Base-by-base conservation (phyloP, 139 green algal genomes). In the Chlamydomonas schloesseri region DNA sequence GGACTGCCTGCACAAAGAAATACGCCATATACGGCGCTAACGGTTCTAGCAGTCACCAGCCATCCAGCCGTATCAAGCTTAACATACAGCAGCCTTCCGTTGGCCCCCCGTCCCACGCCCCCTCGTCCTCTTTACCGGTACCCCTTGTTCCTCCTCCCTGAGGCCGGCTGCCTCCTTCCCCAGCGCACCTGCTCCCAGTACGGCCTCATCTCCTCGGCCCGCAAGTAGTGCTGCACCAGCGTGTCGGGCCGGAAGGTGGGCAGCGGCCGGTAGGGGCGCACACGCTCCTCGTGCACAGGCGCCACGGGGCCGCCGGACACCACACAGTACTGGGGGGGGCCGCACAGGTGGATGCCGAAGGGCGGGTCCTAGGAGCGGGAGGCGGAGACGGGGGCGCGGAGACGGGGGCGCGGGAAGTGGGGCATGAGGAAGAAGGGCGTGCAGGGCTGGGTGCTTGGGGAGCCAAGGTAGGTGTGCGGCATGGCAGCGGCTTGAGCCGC, bases 341-440 rank as follows among this genome's bases (percentile, higher is more conserved):
- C 93, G 71, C 90, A 94, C 53, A 95, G 87, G 75, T 95, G 91
- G 71, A 95, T 94, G 71, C 93, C 93, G 89, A 95, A 95, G 1
- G 93, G 93, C 31, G 93, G 91, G 68, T 95, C 93, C 88, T 93
- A 83, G 71, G 71, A 14, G 31, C 29, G 53, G 58, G 4, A 3
- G 8, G 24, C 60, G 62, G 37, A 28, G 26, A 28, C 46, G 29
- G 17, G 33, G 55, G 37, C 36, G 17, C 6, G 26, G 33, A 34
- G 57, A 17, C 31, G 21, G 58, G 42, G 23, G 23, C 9, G 11
- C 29, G 65, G n/a, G 31, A 18, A 29, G 57, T 21, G 14, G 17
- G 57, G 57, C 20, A 28, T 10, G 23, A 28, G n/a, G 15, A 23
- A 29, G 23, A 68, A 29, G 60, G 23, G 17, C 23, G 60, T 17